A percentile compares a stretch with the other conserved stretches of the same genome.
Conservation (phyloP, 305 asterid species). For the Stenogyne calaminthoides region DNA sequence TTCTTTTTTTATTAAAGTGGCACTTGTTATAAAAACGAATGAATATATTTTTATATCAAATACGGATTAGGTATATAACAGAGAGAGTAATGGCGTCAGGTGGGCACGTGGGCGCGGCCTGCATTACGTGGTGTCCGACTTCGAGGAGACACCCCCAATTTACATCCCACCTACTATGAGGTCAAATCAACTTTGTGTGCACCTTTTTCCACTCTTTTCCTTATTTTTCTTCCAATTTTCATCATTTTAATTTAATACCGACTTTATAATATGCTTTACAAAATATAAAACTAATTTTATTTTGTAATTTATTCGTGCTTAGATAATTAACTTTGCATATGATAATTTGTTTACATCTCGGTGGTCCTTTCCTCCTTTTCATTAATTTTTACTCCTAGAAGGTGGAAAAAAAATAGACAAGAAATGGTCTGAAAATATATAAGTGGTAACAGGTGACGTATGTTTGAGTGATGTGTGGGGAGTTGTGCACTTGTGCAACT, state of each 20-base stretch:
- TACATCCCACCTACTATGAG: background rate
- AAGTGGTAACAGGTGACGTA: slow-evolving; percentile 35
- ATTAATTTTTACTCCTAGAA: background rate
- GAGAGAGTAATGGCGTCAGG: slow-evolving; percentile 38
- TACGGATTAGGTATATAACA: no score
- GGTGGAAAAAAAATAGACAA: background rate
- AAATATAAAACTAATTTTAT: background rate
- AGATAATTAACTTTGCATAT: no score
- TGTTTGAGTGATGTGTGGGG: slow-evolving; percentile 42
- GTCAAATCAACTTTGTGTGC: slow-evolving; percentile 43
- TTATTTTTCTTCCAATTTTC: no score
- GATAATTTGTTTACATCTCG: background rate
- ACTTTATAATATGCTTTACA: no score
- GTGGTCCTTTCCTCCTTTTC: background rate
- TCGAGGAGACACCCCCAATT: slow-evolving; percentile 58
- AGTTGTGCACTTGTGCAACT: slow-evolving; percentile 22
- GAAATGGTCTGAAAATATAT: background rate
- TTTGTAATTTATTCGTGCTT: background rate
- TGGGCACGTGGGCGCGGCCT: slow-evolving; percentile 61
- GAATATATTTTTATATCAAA: no score
- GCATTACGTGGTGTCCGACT: slow-evolving; percentile 70
- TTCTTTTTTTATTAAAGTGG: no score
- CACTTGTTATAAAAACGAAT: no score
- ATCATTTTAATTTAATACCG: no score
- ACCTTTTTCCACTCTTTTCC: slow-evolving; percentile 1